Evolutionary conservation across 176 grass and related monocot genomes (phyloP), one percentile per base, ranked within the genome.

Genomic region (Tillandsia leiboldiana): DNA sequence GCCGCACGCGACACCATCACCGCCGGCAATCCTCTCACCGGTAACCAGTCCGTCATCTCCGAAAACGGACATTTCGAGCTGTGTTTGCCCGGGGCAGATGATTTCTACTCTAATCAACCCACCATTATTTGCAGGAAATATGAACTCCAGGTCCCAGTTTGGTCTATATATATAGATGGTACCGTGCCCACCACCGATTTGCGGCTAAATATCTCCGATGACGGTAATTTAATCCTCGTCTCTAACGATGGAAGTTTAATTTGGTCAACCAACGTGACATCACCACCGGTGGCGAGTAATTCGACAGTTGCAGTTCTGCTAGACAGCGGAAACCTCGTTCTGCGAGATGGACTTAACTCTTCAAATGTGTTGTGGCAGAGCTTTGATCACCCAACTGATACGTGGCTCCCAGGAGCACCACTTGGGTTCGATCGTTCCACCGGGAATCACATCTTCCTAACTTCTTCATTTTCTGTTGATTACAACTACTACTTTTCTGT

Each of bases 201-300:
- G 12, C 29, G 74, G 75, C 63, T 96, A 0, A 65, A 26, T 48
- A 91, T 96, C 63, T 53, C 70, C 24, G 10, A 63, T 0, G 80
- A 88, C 0, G 92, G 92, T 12, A 96, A 96, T 70, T 78, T 96
- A n/a, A 80, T 91, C 7, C 86, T 96, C 66, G 64, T 90, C 82
- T 75, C 63, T 70, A 82, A 72, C 82, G 78, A 70, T 42, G 33
- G 33, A 63, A 11, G 57, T 47, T 42, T 42, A 42, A 42, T 88
- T 2, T 96, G 92, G 92, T 91, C 88, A 2, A 91, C 92, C n/a
- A 81, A 88, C 15, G 51, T 79, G 71, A 91, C 57, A 3, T 12
- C 20, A 20, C n/a, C 51, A 58, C 42, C 33, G 33, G 33, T 6
- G 33, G 33, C 69, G 48, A 67, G 73, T 20, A 84, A 50, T 48